Percentiles rank a stretch among this genome's conserved stretches.
phyloP scores from a whole-genome alignment of 2,329 filamentous ascomycete genomes.

The Boeremia exigua region DNA sequence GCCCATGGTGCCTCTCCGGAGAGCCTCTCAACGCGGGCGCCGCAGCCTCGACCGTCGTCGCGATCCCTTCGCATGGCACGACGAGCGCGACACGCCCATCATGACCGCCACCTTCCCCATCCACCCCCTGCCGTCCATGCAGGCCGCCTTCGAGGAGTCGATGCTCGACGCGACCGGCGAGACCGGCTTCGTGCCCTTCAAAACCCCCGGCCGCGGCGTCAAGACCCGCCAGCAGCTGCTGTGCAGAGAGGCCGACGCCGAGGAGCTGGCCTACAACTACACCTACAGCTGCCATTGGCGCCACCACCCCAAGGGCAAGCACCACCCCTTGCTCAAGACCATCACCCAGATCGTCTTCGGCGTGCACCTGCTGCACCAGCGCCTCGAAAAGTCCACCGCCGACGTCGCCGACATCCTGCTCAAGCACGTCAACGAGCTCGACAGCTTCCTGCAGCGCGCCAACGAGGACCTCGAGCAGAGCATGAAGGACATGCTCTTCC shows the following conservation, averaged over 20 bases:
- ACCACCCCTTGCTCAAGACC: conserved; percentile 89
- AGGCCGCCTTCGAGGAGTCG: conserved; percentile 82
- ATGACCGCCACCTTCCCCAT: conserved; percentile 52
- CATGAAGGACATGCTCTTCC: conserved; percentile 71
- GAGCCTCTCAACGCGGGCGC: conserved; percentile 27
- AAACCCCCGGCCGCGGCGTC: conserved; percentile 49
- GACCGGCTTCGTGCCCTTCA: conserved; percentile 43
- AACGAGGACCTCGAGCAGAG: conserved; percentile 84
- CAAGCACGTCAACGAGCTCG: conserved; percentile 90
- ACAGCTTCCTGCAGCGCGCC: conserved; percentile 85
- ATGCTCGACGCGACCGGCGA: conserved; percentile 69
- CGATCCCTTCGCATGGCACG: conserved; percentile 41
- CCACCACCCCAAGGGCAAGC: conserved; percentile 74
- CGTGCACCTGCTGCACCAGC: conserved; percentile 83
- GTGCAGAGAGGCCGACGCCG: conserved; percentile 68
- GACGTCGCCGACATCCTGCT: conserved; percentile 91
- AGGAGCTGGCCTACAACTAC: conserved; percentile 71
- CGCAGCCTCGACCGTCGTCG: conserved; percentile 25
- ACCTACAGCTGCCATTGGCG: conserved; percentile 79
- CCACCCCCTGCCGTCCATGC: conserved; percentile 79
- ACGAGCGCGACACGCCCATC: conserved; percentile 43
- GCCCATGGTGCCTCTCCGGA: conserved; percentile 35
- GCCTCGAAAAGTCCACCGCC: conserved; percentile 84
- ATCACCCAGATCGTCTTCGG: conserved; percentile 93
- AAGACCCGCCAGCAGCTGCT: conserved; percentile 48